Conservation (phyloP, 2,329 filamentous ascomycete genomes). For the Sphaceloma murrayae region DNA sequence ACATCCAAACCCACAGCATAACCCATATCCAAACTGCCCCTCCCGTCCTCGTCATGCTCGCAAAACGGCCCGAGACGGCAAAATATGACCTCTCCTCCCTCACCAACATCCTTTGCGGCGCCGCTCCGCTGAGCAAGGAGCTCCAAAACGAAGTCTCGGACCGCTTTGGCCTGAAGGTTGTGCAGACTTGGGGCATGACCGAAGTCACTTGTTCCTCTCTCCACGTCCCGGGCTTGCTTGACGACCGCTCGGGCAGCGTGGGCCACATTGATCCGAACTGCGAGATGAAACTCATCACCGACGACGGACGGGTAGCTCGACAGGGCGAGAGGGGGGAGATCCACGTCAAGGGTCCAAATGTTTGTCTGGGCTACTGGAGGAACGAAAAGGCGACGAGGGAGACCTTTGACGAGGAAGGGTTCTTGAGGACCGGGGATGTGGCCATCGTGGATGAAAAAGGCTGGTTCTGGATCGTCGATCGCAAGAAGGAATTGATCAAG, state of each 20-base stretch:
- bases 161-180: slow-evolving; percentile 29
- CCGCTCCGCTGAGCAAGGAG: slow-evolving; percentile 32
- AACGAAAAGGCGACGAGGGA: slow-evolving; percentile 30
- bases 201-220: slow-evolving; percentile 30
- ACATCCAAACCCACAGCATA: slow-evolving; percentile 30
- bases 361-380: slow-evolving; percentile 34
- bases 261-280: slow-evolving; percentile 32
- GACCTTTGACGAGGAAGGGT: slow-evolving; percentile 23
- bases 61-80: slow-evolving; percentile 34
- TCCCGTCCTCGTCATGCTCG: slow-evolving; percentile 37
- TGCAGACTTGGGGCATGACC: slow-evolving; percentile 32
- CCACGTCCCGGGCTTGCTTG: slow-evolving; percentile 30
- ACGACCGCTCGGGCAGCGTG: slow-evolving; percentile 28
- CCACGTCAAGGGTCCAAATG: slow-evolving; percentile 31
- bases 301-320: slow-evolving; percentile 32
- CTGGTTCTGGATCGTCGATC: slow-evolving; percentile 30
- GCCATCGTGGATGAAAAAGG: slow-evolving; percentile 27
- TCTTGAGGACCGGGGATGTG: slow-evolving; percentile 26
- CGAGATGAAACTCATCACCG: slow-evolving; percentile 34
- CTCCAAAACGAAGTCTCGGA: slow-evolving; percentile 33
- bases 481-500: slow-evolving; percentile 29
- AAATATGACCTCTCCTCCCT: slow-evolving; percentile 35
- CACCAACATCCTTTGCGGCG: slow-evolving; percentile 34
- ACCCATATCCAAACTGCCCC: slow-evolving; percentile 35
- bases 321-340: slow-evolving; percentile 33